These are phyloP conservation scores for Globisporangium apiculatum DNA, from an alignment of 352 stramenopile genomes.

Conservation along the genomic window DNA sequence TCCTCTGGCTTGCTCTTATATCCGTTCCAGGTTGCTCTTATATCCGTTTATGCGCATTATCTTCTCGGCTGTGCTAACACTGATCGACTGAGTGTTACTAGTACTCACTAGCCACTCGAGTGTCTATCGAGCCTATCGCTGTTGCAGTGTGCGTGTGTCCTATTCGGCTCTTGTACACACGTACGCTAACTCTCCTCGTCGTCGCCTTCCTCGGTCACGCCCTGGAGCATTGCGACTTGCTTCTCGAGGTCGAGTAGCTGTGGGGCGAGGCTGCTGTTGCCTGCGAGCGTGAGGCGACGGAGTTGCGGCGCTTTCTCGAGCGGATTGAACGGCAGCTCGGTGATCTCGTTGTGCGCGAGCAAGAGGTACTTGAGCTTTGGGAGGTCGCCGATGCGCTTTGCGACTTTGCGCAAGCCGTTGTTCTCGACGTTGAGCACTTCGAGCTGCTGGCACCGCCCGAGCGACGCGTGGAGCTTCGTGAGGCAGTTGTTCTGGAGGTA, in stretches of 20 bases:
- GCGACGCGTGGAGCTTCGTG: conserved; percentile 68
- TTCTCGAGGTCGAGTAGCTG: conserved; percentile 59
- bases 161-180: no score
- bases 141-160: no score
- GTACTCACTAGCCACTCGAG: no score
- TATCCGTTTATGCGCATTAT: no score
- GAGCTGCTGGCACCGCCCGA: conserved; percentile 67
- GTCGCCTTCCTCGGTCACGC: conserved; percentile 45
- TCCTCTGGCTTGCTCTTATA: no score
- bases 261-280: conserved; percentile 64
- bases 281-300: conserved; percentile 71
- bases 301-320: conserved; percentile 60
- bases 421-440: conserved; percentile 84
- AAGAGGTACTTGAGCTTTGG: conserved; percentile 76
- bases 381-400: conserved; percentile 76
- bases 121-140: no score
- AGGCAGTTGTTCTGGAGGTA: conserved; percentile 84
- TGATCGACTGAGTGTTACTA: no score
- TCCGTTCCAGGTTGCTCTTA: no score
- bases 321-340: conserved; percentile 74
- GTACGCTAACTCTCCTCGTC: conserved; percentile 23
- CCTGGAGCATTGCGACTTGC: conserved; percentile 41
- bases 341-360: conserved; percentile 80
- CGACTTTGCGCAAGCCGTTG: conserved; percentile 76
- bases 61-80: no score